Percentiles rank a stretch among this genome's conserved stretches.
Conservation (phyloP, 768 basidiomycete species). For the Mycena rebaudengoi region DNA sequence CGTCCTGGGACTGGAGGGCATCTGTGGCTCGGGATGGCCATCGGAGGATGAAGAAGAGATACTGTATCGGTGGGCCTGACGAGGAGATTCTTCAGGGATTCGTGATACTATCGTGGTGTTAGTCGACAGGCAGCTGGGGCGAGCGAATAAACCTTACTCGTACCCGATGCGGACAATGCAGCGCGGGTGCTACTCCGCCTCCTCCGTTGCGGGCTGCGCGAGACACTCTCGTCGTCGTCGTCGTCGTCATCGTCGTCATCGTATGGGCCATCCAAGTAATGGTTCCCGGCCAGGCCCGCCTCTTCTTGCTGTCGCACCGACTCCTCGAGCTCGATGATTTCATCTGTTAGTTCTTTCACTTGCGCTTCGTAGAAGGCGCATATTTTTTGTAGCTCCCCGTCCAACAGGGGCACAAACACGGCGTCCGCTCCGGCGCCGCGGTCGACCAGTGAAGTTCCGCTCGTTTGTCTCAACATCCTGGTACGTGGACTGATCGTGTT, state of each 20-base stretch:
- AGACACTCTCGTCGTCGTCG: slow-evolving; percentile 51
- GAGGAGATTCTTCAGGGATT: slow-evolving; percentile 13
- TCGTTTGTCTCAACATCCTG: slow-evolving; percentile 76
- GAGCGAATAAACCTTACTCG: slow-evolving; percentile 17
- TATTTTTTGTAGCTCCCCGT: slow-evolving; percentile 87
- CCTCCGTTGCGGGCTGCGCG: slow-evolving; percentile 38
- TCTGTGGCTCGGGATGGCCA: slow-evolving; percentile 27
- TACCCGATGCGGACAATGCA: slow-evolving; percentile 25
- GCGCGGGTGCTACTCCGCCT: no score
- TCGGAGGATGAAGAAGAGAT: slow-evolving; percentile 60
- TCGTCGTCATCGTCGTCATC: slow-evolving; percentile 69
- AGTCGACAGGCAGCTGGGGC: slow-evolving; percentile 13
- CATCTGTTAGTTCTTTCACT: slow-evolving; percentile 73
- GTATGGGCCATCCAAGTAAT: slow-evolving; percentile 57
- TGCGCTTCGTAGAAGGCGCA: slow-evolving; percentile 79
- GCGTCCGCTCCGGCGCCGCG: slow-evolving; percentile 51
- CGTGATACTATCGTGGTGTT: slow-evolving; percentile 25
- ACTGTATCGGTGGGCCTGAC: slow-evolving; percentile 47
- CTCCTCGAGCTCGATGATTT: slow-evolving; percentile 65
- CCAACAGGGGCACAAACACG: slow-evolving; percentile 77
- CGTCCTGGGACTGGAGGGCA: background rate
- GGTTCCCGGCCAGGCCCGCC: slow-evolving; percentile 57
- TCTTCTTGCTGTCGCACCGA: slow-evolving; percentile 69
- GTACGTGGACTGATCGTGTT: slow-evolving; percentile 54
- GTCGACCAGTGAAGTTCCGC: slow-evolving; percentile 61